Percentiles rank a stretch among this genome's conserved stretches.
Conservation (phyloP, 139 green algal species). For the Coccomyxa sp. region DNA sequence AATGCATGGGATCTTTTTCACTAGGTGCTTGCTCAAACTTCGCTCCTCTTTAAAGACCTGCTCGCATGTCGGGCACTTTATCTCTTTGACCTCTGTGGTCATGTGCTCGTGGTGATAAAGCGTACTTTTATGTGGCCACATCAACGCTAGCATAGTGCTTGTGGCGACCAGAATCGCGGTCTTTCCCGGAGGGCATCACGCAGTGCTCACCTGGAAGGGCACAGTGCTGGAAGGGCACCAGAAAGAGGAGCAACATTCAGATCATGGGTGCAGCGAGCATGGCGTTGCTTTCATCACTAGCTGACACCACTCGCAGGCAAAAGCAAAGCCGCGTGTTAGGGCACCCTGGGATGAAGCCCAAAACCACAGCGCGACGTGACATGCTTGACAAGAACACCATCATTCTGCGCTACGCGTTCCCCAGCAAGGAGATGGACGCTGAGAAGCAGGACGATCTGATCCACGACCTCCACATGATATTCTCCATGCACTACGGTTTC, state of each 20-base stretch:
- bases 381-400: not conserved
- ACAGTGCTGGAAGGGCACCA: not conserved
- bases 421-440: not conserved
- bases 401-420: not conserved
- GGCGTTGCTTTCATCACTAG: not conserved
- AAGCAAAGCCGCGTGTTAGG: not conserved
- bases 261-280: not conserved
- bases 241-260: too few relatives aligned
- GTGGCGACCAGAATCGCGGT: not conserved
- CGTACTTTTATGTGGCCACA: not conserved
- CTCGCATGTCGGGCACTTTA: not conserved
- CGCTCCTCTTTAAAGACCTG: not conserved
- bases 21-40: not conserved
- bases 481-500: not conserved
- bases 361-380: not conserved
- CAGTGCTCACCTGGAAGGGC: not conserved
- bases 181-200: not conserved
- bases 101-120: not conserved
- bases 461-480: not conserved
- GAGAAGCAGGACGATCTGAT: not conserved
- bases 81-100: not conserved
- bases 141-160: not conserved
- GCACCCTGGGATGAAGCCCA: not conserved
- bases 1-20: constrained; percentile 1
- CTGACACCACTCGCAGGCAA: not conserved